Percentiles rank a stretch among this genome's conserved stretches.
Conservation (phyloP, 345 rosid species). For the Lumnitzera racemosa region DNA sequence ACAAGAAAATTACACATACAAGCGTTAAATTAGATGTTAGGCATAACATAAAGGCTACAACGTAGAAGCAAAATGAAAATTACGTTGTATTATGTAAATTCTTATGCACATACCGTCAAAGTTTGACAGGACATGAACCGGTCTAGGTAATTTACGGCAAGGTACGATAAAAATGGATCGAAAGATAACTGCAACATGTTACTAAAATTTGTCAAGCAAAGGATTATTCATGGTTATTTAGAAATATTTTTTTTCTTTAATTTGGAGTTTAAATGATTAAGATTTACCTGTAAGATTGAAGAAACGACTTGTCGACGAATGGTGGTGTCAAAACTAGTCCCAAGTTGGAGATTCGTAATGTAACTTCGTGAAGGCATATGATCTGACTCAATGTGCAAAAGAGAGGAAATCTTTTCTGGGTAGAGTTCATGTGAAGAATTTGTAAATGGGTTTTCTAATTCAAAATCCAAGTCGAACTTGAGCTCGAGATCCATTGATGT, state of each 20-base stretch:
- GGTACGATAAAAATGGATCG: slow-evolving; percentile 49
- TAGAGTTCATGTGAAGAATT: neutral
- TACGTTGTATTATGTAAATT: neutral
- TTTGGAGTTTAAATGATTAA: no score
- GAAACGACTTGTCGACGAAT: slow-evolving; percentile 38
- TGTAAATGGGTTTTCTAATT: slow-evolving; percentile 62
- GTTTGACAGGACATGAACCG: slow-evolving; percentile 60
- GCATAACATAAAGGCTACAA: no score
- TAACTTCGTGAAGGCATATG: slow-evolving; percentile 52
- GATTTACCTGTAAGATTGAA: slow-evolving; percentile 37
- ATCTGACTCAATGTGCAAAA: slow-evolving; percentile 55
- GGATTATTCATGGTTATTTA: neutral
- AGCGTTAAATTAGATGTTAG: no score
- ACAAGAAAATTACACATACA: neutral
- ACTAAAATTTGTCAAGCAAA: neutral
- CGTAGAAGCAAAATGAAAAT: neutral
- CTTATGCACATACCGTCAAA: slow-evolving; percentile 32
- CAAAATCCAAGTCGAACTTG: slow-evolving; percentile 12
- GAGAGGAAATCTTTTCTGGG: slow-evolving; percentile 19
- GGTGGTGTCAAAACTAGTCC: slow-evolving; percentile 25
- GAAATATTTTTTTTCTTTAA: neutral
- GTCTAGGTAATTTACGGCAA: slow-evolving; percentile 75
- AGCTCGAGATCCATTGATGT: slow-evolving; percentile 37
- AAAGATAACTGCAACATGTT: slow-evolving; percentile 24
- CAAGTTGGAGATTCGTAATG: slow-evolving; percentile 24